Evolutionary conservation across 2,329 filamentous ascomycete species (phyloP), one percentile per base, ranked within the genome.

Genomic region (Venturia effusa): DNA sequence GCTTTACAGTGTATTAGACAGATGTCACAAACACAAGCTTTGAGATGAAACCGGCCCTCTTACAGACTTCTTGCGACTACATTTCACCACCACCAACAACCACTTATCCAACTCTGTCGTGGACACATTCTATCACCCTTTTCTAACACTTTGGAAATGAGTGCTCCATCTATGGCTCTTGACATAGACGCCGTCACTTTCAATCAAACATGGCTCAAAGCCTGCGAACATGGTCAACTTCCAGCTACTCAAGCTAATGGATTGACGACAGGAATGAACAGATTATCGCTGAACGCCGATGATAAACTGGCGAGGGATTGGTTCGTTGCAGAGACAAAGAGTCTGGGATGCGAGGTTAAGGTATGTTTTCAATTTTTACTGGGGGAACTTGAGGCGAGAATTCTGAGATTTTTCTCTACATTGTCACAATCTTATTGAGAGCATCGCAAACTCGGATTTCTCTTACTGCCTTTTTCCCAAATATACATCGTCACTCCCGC

Each of bases 231-330:
- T 24, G 51, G 51, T 17, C 51, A 57, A 57, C 30, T 57, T 13
- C 51, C 51, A 32, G 51, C 51, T 19, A 30, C 51, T 8, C 30
- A 57, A n/a, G 51, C 51, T 7, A 57, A 34, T 34, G 51, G 51
- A 1, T 10, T 57, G 30, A 34, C 27, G 22, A 89, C 86, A 0
- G 90, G 90, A 64, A 92, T 93, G 89, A 83, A 84, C 32, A 85
- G 90, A 1, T 81, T 93, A 0, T 79, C 88, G 2, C 79, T 93
- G 27, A 86, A 86, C 1, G 84, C 91, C 68, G 78, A 84, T 2
- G 90, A 93, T 71, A 89, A 87, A 70, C 75, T 83, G 69, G 88
- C 83, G 15, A 83, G 90, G 45, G 84, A 89, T 71, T 93, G 89
- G 89, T 92, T 93, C 67, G 80, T 86, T 0, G 73, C 84, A n/a